phyloP scores from a whole-genome alignment of 345 rosid species.

The Cardamine occulta region DNA sequence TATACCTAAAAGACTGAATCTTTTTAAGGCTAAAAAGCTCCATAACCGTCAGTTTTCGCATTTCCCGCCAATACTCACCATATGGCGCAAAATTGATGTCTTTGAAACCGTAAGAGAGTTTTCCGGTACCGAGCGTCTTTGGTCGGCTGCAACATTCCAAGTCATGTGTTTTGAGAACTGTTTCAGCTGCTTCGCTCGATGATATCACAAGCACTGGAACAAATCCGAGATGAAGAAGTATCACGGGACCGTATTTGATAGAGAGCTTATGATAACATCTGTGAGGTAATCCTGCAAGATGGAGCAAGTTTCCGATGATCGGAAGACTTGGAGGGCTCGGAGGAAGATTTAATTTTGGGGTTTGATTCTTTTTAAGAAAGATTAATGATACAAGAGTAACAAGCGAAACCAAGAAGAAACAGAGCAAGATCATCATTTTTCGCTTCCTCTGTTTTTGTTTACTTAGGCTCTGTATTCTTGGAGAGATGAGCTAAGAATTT shows the following conservation, averaged over 20 bases:
- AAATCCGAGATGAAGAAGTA: constrained; percentile 45
- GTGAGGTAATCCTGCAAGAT: constrained; percentile 4
- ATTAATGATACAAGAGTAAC: constrained; percentile 2
- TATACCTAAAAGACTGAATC: constrained; percentile 40
- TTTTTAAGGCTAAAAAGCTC: constrained; percentile 50
- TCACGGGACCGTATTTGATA: constrained; percentile 49
- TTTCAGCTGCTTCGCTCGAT: constrained; percentile 47
- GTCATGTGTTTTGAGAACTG: constrained; percentile 48
- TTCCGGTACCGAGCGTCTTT: constrained; percentile 15
- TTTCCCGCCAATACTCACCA: constrained; percentile 47
- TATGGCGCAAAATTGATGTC: constrained; percentile 52
- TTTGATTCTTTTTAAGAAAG: not conserved
- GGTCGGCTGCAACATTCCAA: constrained; percentile 50
- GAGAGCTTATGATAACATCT: constrained; percentile 46
- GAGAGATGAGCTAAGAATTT: not conserved
- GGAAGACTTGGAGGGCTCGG: constrained; percentile 17
- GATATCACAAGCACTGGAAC: constrained; percentile 42
- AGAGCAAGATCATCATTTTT: constrained; percentile 29
- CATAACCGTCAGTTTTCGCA: constrained; percentile 40
- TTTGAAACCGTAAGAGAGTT: constrained; percentile 44
- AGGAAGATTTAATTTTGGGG: not conserved
- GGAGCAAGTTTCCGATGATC: constrained; percentile 21
- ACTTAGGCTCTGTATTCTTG: not conserved
- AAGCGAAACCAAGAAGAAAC: not conserved
- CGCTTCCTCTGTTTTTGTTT: not conserved